phyloP scores from a whole-genome alignment of 306 rosid genomes.

The Pyrus communis region DNA sequence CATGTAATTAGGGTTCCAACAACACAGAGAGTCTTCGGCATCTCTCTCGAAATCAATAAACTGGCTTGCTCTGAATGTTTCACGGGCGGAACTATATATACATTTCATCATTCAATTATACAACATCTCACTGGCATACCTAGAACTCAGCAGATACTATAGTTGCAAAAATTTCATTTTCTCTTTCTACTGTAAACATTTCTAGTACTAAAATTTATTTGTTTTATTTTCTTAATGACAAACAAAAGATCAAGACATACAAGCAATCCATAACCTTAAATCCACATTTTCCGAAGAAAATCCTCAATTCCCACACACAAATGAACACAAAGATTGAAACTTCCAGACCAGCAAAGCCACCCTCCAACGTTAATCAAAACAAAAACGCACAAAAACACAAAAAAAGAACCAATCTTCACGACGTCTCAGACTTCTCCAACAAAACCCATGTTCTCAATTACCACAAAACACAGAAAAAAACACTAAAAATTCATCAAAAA shows the following conservation, averaged over 20 bases:
- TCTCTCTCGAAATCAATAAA: neutral
- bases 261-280: neutral
- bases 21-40: neutral
- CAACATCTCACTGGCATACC: neutral
- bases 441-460: neutral
- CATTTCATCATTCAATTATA: neutral
- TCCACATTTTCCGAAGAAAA: neutral
- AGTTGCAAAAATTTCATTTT: neutral
- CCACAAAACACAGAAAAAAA: neutral
- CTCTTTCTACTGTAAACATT: neutral
- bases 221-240: neutral
- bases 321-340: neutral
- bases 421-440: neutral
- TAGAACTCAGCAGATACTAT: neutral
- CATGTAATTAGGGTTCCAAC: too few species aligned
- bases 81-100: neutral
- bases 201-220: neutral
- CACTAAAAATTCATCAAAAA: neutral
- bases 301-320: neutral
- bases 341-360: neutral
- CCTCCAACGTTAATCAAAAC: neutral
- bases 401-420: neutral
- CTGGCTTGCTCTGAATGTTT: neutral
- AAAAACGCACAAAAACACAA: neutral
- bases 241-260: neutral